Conservation (phyloP, 2,329 filamentous ascomycete species). For the Diaporthe ilicicola region DNA sequence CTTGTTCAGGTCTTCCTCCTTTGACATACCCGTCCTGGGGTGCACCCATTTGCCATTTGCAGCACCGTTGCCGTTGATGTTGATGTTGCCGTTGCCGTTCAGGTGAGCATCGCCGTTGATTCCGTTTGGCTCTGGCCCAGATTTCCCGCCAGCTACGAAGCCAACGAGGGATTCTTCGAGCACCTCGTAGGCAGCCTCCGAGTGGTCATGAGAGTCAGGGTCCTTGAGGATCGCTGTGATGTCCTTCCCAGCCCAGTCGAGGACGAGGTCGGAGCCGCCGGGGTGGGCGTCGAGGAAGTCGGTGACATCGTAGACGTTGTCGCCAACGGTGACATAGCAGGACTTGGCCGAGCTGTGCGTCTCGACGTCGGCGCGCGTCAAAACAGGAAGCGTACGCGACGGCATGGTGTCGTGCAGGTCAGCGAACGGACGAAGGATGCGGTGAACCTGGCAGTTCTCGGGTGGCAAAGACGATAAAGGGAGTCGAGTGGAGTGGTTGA, state of each 20-base stretch:
- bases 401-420: conserved; percentile 66
- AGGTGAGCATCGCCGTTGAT: conserved; percentile 42
- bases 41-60: conserved; percentile 50
- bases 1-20: conserved; percentile 83
- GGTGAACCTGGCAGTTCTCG: conserved; percentile 2
- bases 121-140: conserved; percentile 42
- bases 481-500: conserved; percentile 1
- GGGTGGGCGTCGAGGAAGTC: conserved; percentile 91
- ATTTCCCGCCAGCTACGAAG: conserved; percentile 73
- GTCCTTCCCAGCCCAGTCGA: conserved; percentile 92
- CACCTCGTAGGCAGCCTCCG: conserved; percentile 94
- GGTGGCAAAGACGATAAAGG: background rate
- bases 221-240: conserved; percentile 85
- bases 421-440: background rate
- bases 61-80: conserved; percentile 42
- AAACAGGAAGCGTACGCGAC: conserved; percentile 81
- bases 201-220: conserved; percentile 82
- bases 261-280: conserved; percentile 85
- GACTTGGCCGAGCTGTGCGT: conserved; percentile 81
- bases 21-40: conserved; percentile 85
- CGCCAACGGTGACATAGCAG: conserved; percentile 91
- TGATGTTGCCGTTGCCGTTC: conserved; percentile 44
- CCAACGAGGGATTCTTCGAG: conserved; percentile 87
- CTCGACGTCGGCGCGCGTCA: conserved; percentile 82
- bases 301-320: conserved; percentile 94